These are phyloP conservation scores for Leccinum obscurum DNA, from an alignment of 768 basidiomycete genomes.

Conservation along the genomic window DNA sequence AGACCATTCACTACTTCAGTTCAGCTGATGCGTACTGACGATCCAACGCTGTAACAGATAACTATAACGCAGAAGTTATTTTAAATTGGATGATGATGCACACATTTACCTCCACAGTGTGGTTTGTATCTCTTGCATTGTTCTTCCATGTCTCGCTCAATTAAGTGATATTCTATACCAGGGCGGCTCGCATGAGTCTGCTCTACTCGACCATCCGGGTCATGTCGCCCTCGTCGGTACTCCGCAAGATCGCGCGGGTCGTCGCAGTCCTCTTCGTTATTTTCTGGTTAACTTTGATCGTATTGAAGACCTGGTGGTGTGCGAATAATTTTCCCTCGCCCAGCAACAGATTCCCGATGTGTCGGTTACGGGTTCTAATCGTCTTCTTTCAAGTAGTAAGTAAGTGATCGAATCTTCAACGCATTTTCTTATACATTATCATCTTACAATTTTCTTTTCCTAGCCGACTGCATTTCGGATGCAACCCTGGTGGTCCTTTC, in stretches of 20 bases:
- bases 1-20: neutral
- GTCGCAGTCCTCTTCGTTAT: neutral
- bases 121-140: neutral
- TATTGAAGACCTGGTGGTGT: conserved; percentile 2
- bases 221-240: neutral
- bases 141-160: neutral
- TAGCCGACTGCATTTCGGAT: neutral
- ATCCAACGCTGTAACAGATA: neutral
- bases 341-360: neutral
- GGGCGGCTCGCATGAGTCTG: neutral
- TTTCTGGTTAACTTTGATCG: conserved; percentile 1
- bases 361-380: neutral
- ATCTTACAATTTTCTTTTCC: neutral
- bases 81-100: neutral
- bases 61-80: too few species aligned
- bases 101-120: neutral
- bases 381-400: neutral
- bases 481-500: neutral
- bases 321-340: neutral
- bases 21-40: neutral
- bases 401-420: neutral
- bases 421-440: too few species aligned
- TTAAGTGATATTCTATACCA: neutral
- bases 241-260: neutral
- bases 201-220: neutral